Percentiles rank a stretch among this genome's conserved stretches.
Evolutionary conservation across 495 filamentous ascomycete species (phyloP).

Genomic region (Podospora pseudopauciseta): DNA sequence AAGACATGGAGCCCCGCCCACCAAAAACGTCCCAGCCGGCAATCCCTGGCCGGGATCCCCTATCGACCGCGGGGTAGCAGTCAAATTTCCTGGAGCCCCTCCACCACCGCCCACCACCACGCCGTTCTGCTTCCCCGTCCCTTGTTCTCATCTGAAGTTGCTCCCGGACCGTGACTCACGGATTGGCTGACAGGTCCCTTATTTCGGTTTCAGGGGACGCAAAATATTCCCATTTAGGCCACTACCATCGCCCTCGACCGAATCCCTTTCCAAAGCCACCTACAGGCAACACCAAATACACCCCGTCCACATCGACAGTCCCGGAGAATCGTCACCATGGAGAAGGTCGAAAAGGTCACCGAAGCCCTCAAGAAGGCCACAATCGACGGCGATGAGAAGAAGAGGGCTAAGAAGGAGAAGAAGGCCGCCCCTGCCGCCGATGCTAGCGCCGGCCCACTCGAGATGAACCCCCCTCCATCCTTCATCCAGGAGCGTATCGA

Average conservation of each 20-base stretch:
- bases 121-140: neutral
- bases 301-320: neutral
- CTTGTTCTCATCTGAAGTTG: slow-evolving; percentile 16
- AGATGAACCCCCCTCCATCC: slow-evolving; percentile 66
- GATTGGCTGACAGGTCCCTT: slow-evolving; percentile 10
- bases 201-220: slow-evolving; percentile 21
- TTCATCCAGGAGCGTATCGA: slow-evolving; percentile 79
- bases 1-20: neutral
- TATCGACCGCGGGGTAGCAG: slow-evolving; percentile 22
- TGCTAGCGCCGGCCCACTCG: slow-evolving; percentile 40
- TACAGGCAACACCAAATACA: neutral
- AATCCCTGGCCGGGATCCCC: slow-evolving; percentile 10
- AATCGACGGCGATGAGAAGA: slow-evolving; percentile 34
- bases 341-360: slow-evolving; percentile 35
- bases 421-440: slow-evolving; percentile 42
- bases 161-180: slow-evolving; percentile 26
- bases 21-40: neutral
- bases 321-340: slow-evolving; percentile 20
- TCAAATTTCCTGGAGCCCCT: slow-evolving; percentile 24
- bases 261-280: slow-evolving; percentile 2
- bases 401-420: slow-evolving; percentile 37
- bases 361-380: slow-evolving; percentile 34
- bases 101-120: neutral
- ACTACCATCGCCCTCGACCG: neutral
- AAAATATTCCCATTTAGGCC: slow-evolving; percentile 8